Percentiles rank a stretch among this genome's conserved stretches.
These are phyloP conservation scores for Cerrena zonata DNA, from an alignment of 1,284 basidiomycete genomes.

Conservation along the genomic window DNA sequence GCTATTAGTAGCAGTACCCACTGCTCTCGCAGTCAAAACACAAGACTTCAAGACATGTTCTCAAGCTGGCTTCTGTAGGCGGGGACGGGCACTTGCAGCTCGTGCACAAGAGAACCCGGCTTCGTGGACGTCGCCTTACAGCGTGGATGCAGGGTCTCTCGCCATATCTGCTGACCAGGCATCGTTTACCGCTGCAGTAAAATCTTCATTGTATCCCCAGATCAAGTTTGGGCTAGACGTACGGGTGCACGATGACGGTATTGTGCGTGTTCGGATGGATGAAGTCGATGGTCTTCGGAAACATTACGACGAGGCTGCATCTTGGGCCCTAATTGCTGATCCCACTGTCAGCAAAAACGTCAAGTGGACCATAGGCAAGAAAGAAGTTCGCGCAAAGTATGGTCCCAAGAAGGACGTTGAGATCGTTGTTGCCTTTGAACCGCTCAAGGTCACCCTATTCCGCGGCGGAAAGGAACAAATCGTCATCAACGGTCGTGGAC, in stretches of 20 bases:
- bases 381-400: conserved; percentile 53
- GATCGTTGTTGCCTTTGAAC: conserved; percentile 65
- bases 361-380: conserved; percentile 60
- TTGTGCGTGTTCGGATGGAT: conserved; percentile 81
- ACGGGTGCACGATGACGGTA: conserved; percentile 77
- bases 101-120: conserved; percentile 49
- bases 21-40: conserved; percentile 54
- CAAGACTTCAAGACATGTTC: conserved; percentile 89
- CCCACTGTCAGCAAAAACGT: conserved; percentile 53
- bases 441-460: conserved; percentile 68
- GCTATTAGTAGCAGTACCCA: conserved; percentile 26
- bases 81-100: conserved; percentile 74
- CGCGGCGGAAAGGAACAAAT: conserved; percentile 78
- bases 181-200: conserved; percentile 64
- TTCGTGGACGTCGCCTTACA: conserved; percentile 81
- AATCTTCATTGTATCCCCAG: conserved; percentile 76
- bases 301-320: conserved; percentile 84
- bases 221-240: conserved; percentile 77
- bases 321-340: conserved; percentile 75
- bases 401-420: conserved; percentile 52
- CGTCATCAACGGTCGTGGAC: conserved; percentile 82
- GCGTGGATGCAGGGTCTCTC: conserved; percentile 53
- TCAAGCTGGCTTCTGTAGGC: conserved; percentile 85
- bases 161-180: conserved; percentile 49
- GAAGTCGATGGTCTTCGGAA: conserved; percentile 72